Conservation (phyloP, 768 basidiomycete genomes). For the Mrakia gelida region DNA sequence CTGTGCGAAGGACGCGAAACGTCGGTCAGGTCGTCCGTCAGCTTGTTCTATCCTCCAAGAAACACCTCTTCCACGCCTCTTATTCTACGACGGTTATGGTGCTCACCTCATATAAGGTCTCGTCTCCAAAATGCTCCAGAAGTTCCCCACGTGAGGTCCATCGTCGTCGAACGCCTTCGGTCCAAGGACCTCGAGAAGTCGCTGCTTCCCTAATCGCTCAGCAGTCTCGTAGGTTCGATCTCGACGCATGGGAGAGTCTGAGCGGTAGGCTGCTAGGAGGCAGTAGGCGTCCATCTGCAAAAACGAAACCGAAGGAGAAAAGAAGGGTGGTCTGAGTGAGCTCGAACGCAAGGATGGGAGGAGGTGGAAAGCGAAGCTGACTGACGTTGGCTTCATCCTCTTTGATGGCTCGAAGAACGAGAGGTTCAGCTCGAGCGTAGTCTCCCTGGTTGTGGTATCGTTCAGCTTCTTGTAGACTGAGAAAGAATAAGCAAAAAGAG, state of each 20-base stretch:
- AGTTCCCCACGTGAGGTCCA: not conserved
- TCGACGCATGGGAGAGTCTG: not conserved
- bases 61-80: no score
- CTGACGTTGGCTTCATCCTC: slow-evolving; percentile 14
- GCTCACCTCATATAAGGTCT: slow-evolving; percentile 21
- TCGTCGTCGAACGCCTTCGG: slow-evolving; percentile 5
- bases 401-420: not conserved
- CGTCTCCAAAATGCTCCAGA: slow-evolving; percentile 8
- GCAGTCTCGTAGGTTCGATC: not conserved
- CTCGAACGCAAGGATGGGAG: not conserved
- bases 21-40: no score
- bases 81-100: no score
- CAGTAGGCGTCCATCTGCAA: slow-evolving; percentile 18
- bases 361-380: not conserved
- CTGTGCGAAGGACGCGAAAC: not conserved
- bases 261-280: slow-evolving; percentile 1
- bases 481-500: not conserved
- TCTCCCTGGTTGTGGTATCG: not conserved
- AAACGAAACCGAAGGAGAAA: no score
- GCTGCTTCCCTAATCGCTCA: not conserved
- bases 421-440: slow-evolving; percentile 1
- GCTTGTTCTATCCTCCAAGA: no score
- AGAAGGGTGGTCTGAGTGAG: not conserved
- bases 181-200: not conserved
- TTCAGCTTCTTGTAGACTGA: slow-evolving; percentile 1